Conservation (phyloP, 257 asterid species). For the Solanum ossicruentum region DNA sequence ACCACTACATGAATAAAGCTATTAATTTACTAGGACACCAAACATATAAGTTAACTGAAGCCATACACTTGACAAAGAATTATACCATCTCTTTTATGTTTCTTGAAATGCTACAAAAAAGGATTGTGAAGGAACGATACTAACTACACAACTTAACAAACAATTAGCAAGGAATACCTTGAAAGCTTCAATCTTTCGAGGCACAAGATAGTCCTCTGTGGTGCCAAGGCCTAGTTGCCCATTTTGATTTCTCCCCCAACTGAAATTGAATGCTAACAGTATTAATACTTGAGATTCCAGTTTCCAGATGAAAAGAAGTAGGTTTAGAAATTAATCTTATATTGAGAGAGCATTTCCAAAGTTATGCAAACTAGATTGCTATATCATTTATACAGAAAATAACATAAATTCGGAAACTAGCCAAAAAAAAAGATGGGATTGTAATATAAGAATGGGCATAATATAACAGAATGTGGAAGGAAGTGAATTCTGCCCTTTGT, state of each 20-base stretch:
- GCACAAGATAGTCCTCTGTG: conserved; percentile 83
- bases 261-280: conserved; percentile 16
- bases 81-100: neutral
- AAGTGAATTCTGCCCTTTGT: neutral
- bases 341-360: neutral
- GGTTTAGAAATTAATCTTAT: neutral
- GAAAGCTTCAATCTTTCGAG: conserved; percentile 74
- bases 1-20: neutral
- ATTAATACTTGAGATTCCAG: neutral
- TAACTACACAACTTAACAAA: neutral
- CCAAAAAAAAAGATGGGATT: neutral
- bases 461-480: neutral
- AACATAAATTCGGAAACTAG: neutral
- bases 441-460: neutral
- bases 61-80: neutral
- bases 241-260: conserved; percentile 98
- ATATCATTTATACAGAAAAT: neutral
- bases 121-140: neutral
- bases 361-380: neutral
- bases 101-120: neutral
- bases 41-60: neutral
- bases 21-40: neutral
- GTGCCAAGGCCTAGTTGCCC: conserved; percentile 99
- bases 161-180: conserved; percentile 36
- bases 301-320: neutral